Evolutionary conservation across 164 flowering plant species (phyloP).

Genomic region (Sextonia rubra): DNA sequence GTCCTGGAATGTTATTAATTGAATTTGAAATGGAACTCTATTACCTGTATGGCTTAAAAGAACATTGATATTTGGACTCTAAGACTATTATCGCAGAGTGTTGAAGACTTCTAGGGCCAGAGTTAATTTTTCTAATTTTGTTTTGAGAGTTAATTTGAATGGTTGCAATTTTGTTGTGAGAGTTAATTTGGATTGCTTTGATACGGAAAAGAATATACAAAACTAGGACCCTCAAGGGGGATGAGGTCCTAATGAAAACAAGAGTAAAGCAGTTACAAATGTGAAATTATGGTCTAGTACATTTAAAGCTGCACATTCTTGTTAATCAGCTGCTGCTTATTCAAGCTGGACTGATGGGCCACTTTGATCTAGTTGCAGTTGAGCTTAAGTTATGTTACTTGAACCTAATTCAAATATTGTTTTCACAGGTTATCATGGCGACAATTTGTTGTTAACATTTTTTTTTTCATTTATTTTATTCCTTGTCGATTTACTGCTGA

Average conservation of each 20-base stretch:
- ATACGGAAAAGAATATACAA: neutral
- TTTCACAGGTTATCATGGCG: neutral
- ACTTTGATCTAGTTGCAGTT: too few relatives aligned
- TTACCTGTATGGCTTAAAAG: neutral
- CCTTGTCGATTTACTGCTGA: neutral
- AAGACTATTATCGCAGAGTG: neutral
- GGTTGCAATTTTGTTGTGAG: too few relatives aligned
- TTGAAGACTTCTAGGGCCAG: neutral
- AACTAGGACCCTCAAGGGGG: neutral
- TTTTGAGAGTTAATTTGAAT: neutral
- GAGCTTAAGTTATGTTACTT: neutral
- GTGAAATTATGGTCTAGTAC: neutral
- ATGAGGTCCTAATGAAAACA: too few relatives aligned
- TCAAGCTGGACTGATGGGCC: neutral
- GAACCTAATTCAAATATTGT: neutral
- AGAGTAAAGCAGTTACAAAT: too few relatives aligned
- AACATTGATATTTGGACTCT: neutral
- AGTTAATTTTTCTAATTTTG: too few relatives aligned
- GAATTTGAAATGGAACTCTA: constrained; percentile 1
- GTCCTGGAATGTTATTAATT: neutral
- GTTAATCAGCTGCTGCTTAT: neutral
- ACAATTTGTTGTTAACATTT: neutral
- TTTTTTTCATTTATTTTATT: too few relatives aligned
- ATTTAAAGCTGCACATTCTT: neutral
- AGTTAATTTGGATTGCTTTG: neutral